A percentile compares a stretch with the other conserved stretches of the same genome.
Conservation (phyloP, 2,329 filamentous ascomycete species). For the Huntiella moniliformis region DNA sequence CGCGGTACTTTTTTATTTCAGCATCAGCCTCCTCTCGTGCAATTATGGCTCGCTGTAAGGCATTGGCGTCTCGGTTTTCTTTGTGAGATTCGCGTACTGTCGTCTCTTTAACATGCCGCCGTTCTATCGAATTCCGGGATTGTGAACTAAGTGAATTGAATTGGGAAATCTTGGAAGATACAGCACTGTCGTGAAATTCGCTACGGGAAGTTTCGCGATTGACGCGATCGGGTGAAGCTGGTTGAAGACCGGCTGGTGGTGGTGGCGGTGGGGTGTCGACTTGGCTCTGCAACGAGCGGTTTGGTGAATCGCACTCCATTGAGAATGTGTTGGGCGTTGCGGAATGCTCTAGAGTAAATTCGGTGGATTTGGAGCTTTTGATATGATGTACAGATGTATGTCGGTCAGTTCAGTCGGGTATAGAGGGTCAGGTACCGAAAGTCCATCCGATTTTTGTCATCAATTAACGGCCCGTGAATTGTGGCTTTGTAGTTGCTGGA, state of each 20-base stretch:
- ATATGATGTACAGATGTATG: too few relatives aligned
- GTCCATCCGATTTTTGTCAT: too few relatives aligned
- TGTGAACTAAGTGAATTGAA: slow-evolving; percentile 49
- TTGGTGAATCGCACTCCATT: too few relatives aligned
- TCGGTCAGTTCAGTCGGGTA: too few relatives aligned
- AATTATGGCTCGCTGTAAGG: slow-evolving; percentile 43
- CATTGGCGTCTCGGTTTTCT: slow-evolving; percentile 24
- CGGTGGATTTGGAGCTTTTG: too few relatives aligned
- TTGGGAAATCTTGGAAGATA: slow-evolving; percentile 50
- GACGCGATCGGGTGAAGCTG: slow-evolving; percentile 43
- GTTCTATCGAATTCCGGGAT: slow-evolving; percentile 38
- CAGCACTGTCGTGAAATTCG: slow-evolving; percentile 36
- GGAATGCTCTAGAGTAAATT: too few relatives aligned
- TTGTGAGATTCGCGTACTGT: background rate
- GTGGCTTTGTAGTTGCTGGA: too few relatives aligned
- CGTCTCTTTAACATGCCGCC: slow-evolving; percentile 15
- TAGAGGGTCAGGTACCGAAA: too few relatives aligned
- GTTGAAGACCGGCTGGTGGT: slow-evolving; percentile 24
- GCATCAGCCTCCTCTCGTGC: slow-evolving; percentile 53
- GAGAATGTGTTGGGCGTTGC: too few relatives aligned
- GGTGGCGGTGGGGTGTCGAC: background rate
- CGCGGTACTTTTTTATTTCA: slow-evolving; percentile 44
- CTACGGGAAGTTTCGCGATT: slow-evolving; percentile 26
- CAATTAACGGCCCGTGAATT: too few relatives aligned
- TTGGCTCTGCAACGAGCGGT: background rate